Evolutionary conservation across 202 grass and related monocot species (phyloP).

Genomic region (Saccharum hybrid): DNA sequence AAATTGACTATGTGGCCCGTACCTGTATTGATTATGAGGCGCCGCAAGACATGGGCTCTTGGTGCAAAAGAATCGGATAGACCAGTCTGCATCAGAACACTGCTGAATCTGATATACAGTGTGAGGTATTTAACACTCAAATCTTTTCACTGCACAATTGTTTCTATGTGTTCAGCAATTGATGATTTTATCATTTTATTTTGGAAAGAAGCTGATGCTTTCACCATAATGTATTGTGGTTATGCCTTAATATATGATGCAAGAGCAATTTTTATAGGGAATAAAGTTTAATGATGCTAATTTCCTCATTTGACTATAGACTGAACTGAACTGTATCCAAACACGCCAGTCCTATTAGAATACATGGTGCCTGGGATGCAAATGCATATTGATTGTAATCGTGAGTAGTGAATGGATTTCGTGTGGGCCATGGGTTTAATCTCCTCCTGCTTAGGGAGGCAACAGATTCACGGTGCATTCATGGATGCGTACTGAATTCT

Average conservation of each 20-base stretch:
- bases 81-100: conserved; percentile 36
- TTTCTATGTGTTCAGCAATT: neutral
- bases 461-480: conserved; percentile 45
- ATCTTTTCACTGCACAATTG: conserved; percentile 10
- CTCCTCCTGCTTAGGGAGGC: conserved; percentile 37
- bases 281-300: neutral
- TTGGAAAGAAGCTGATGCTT: neutral
- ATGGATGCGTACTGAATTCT: conserved; percentile 47
- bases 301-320: conserved; percentile 9
- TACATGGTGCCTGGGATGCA: conserved; percentile 5
- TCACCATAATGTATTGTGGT: neutral
- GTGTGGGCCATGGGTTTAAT: neutral
- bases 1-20: conserved; percentile 48
- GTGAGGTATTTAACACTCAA: conserved; percentile 35
- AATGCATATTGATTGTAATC: neutral
- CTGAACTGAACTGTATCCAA: neutral
- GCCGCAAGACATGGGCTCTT: conserved; percentile 53
- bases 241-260: neutral
- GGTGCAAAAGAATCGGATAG: conserved; percentile 54
- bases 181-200: neutral
- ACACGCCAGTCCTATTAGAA: neutral
- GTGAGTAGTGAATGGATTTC: conserved; percentile 22
- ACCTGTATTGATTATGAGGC: conserved; percentile 42
- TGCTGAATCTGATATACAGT: conserved; percentile 43
- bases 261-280: neutral